Conservation (phyloP, 2,329 filamentous ascomycete genomes). For the Biscogniauxia mediterranea region DNA sequence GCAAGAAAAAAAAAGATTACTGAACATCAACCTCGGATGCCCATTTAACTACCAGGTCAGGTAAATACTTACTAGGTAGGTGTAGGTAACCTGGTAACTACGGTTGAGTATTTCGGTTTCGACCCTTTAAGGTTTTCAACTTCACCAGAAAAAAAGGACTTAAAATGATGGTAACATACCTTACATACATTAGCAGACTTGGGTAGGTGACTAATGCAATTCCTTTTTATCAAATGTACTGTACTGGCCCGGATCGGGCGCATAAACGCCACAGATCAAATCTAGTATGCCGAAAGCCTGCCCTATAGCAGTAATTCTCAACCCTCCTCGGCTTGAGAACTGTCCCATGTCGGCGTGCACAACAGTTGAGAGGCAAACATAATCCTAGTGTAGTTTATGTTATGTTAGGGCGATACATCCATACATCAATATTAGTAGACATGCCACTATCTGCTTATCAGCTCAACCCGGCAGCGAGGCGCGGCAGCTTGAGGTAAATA, state of each 20-base stretch:
- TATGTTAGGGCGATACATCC: neutral
- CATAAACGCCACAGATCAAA: neutral
- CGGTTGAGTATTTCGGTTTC: neutral
- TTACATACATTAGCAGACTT: no score
- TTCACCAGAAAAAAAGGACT: no score
- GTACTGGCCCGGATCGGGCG: neutral
- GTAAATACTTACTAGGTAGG: no score
- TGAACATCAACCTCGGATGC: neutral
- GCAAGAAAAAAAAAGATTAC: neutral
- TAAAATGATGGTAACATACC: no score
- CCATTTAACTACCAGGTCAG: neutral
- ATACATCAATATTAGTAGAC: neutral
- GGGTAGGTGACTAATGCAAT: no score
- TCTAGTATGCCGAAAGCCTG: neutral
- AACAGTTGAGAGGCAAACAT: neutral
- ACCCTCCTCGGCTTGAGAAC: neutral
- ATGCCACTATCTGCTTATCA: neutral
- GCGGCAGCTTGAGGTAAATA: constrained; percentile 1
- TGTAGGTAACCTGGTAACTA: no score
- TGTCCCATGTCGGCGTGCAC: neutral
- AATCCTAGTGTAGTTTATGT: neutral
- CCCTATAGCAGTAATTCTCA: no score
- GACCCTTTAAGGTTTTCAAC: neutral
- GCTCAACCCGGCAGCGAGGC: neutral
- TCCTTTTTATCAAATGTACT: neutral